Conservation (phyloP, 176 grass and related monocot genomes). For the Chloris gayana region DNA sequence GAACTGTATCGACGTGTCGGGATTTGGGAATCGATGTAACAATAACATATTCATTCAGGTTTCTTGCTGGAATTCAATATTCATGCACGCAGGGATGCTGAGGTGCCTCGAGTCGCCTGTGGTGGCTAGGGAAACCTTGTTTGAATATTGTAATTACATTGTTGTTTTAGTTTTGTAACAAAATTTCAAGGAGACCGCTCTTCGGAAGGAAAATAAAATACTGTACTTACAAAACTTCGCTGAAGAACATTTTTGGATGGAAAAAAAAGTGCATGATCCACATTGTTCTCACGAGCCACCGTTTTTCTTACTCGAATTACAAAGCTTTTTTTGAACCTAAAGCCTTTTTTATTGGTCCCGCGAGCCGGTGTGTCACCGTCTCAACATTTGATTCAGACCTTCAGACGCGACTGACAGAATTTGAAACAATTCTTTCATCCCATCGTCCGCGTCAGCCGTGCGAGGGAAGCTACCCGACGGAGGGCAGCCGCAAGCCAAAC, state of each 20-base stretch:
- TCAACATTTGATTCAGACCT: background rate
- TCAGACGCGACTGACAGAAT: background rate
- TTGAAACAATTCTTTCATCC: background rate
- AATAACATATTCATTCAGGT: background rate
- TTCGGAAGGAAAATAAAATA: too few species aligned
- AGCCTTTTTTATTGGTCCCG: too few species aligned
- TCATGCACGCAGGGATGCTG: background rate
- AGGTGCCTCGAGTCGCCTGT: background rate
- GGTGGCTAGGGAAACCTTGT: too few species aligned
- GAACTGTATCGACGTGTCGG: background rate
- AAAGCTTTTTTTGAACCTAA: too few species aligned
- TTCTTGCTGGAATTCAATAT: background rate
- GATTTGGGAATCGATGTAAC: background rate
- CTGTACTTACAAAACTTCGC: too few species aligned
- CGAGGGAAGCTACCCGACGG: conserved; percentile 31
- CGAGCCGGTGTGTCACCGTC: background rate
- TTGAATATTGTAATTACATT: too few species aligned
- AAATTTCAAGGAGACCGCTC: too few species aligned
- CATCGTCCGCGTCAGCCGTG: conserved; percentile 2
- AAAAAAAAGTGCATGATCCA: too few species aligned
- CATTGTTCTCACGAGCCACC: too few species aligned
- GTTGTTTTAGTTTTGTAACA: too few species aligned
- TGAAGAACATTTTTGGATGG: too few species aligned
- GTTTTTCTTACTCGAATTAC: too few species aligned
- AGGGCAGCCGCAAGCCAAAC: background rate